phyloP scores from a whole-genome alignment of 352 stramenopile species.

The Phytophthora idaei region DNA sequence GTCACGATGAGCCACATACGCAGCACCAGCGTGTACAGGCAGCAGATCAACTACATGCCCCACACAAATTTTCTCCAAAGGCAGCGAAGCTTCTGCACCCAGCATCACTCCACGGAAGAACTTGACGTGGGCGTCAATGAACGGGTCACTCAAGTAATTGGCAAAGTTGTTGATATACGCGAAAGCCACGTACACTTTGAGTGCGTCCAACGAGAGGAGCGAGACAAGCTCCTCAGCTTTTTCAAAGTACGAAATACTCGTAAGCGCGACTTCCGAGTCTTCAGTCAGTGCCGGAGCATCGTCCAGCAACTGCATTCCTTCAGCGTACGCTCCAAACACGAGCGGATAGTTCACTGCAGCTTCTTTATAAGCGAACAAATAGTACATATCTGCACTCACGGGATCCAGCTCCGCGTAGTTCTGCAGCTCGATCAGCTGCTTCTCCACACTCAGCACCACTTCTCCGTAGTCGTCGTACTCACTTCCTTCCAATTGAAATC shows the following conservation, averaged over 20 bases:
- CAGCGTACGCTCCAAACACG: constrained; percentile 58
- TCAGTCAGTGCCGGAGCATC: constrained; percentile 38
- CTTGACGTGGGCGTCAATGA: constrained; percentile 86
- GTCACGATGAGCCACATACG: constrained; percentile 86
- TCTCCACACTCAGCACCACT: constrained; percentile 32
- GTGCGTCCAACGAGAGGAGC: constrained; percentile 38
- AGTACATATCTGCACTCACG: constrained; percentile 52
- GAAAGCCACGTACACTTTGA: constrained; percentile 60
- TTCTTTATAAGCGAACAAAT: constrained; percentile 73
- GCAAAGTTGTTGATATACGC: constrained; percentile 44
- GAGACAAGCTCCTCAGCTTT: constrained; percentile 45
- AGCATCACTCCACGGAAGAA: constrained; percentile 82
- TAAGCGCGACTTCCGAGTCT: constrained; percentile 50
- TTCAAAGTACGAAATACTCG: constrained; percentile 56
- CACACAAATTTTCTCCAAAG: constrained; percentile 58
- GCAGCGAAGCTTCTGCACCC: constrained; percentile 61
- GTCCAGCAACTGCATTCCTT: constrained; percentile 49
- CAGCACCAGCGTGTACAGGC: constrained; percentile 60
- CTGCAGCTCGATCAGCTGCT: constrained; percentile 38
- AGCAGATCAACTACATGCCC: constrained; percentile 31
- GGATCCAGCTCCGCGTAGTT: constrained; percentile 32
- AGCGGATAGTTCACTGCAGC: constrained; percentile 48
- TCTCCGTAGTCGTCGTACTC: constrained; percentile 35
- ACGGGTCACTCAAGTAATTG: constrained; percentile 51
- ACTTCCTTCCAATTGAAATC: constrained; percentile 26